phyloP scores from a whole-genome alignment of 192 early-diverging fungal genomes.

The Dissophora globulifera region DNA sequence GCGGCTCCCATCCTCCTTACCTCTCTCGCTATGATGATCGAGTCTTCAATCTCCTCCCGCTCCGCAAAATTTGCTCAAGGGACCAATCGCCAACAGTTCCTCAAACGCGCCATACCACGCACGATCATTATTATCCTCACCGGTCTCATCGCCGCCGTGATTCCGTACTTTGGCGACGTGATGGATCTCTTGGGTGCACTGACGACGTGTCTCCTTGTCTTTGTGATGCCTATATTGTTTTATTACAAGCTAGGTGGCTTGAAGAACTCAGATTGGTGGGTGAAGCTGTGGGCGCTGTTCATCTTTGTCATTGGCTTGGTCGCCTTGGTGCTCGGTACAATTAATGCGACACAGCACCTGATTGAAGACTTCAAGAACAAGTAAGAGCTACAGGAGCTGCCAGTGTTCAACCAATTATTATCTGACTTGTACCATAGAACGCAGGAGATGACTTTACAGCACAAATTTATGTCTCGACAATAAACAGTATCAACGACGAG shows the following conservation, averaged over 20 bases:
- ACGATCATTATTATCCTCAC: slow-evolving; percentile 62
- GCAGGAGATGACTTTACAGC: neutral
- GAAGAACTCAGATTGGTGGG: slow-evolving; percentile 47
- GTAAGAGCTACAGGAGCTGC: too few species aligned
- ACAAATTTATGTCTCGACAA: too few species aligned
- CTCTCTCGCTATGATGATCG: slow-evolving; percentile 68
- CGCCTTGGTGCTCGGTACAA: slow-evolving; percentile 61
- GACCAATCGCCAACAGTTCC: slow-evolving; percentile 60
- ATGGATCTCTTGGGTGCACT: slow-evolving; percentile 80
- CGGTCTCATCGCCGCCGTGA: slow-evolving; percentile 67
- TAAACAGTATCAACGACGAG: too few species aligned
- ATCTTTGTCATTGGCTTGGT: slow-evolving; percentile 65
- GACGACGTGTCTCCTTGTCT: slow-evolving; percentile 74
- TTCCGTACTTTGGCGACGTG: slow-evolving; percentile 84
- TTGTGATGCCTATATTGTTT: slow-evolving; percentile 79
- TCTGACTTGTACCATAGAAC: neutral
- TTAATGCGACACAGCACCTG: slow-evolving; percentile 62
- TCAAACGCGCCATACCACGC: slow-evolving; percentile 63
- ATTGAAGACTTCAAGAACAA: slow-evolving; percentile 50
- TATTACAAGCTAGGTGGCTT: slow-evolving; percentile 76
- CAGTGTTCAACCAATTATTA: too few species aligned
- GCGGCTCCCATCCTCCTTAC: slow-evolving; percentile 82
- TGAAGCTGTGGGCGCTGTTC: slow-evolving; percentile 59
- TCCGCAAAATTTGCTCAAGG: slow-evolving; percentile 19
- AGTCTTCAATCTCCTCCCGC: slow-evolving; percentile 61